Conservation (phyloP, 1,284 basidiomycete genomes). For the Fistulinella cinereoalba region DNA sequence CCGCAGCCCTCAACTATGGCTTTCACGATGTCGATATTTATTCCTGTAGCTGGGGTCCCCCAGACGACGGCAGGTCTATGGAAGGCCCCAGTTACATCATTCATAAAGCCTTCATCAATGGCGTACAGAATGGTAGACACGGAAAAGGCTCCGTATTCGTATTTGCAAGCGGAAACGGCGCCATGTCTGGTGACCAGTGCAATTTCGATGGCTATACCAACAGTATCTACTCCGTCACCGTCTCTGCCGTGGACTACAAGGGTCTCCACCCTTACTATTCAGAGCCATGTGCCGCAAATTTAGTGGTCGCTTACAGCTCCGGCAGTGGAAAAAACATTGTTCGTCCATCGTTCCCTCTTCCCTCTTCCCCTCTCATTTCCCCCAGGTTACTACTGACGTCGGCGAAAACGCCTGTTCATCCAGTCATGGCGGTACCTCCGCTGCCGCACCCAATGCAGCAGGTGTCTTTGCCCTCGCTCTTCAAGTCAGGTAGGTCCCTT, state of each 20-base stretch:
- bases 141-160: slow-evolving; percentile 96
- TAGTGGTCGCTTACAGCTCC: slow-evolving; percentile 95
- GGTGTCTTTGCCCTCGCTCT: slow-evolving; percentile 89
- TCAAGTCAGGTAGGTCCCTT: slow-evolving; percentile 64
- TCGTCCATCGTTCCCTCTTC: slow-evolving; percentile 34
- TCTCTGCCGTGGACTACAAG: slow-evolving; percentile 90
- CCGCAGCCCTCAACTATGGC: slow-evolving; percentile 90
- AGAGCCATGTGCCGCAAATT: slow-evolving; percentile 94
- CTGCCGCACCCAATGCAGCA: slow-evolving; percentile 94
- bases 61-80: slow-evolving; percentile 94
- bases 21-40: slow-evolving; percentile 94
- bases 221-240: slow-evolving; percentile 94
- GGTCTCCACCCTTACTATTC: slow-evolving; percentile 97
- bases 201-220: slow-evolving; percentile 99
- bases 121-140: slow-evolving; percentile 85
- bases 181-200: slow-evolving; percentile 90
- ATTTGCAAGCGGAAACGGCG: slow-evolving; percentile 98
- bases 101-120: slow-evolving; percentile 93
- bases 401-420: slow-evolving; percentile 83
- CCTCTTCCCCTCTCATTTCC: slow-evolving; percentile 15
- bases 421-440: slow-evolving; percentile 93
- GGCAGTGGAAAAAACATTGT: slow-evolving; percentile 94
- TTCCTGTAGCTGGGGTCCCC: slow-evolving; percentile 95
- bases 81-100: slow-evolving; percentile 93
- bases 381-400: slow-evolving; percentile 91